These are phyloP conservation scores for Stylonectria norvegica DNA, from an alignment of 2,329 filamentous ascomycete species.

Conservation along the genomic window DNA sequence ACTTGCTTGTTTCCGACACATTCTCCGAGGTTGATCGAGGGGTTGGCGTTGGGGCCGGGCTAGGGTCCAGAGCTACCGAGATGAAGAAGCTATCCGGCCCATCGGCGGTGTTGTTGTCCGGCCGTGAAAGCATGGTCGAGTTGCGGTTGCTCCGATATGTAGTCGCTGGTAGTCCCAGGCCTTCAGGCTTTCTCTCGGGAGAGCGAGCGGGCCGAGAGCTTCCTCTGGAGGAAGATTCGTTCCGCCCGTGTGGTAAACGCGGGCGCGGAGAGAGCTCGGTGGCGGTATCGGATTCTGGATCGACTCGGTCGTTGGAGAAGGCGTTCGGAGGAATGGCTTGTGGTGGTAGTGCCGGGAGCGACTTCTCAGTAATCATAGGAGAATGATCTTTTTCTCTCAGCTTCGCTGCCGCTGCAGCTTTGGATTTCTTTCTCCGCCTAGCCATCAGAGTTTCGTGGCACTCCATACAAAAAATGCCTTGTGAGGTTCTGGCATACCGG, in stretches of 20 bases:
- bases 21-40: conserved; percentile 52
- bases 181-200: conserved; percentile 56
- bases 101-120: conserved; percentile 45
- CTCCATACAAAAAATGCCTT: conserved; percentile 99
- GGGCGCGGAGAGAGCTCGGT: conserved; percentile 67
- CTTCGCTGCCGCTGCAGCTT: conserved; percentile 58
- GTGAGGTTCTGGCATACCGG: conserved; percentile 93
- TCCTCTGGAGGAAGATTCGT: conserved; percentile 54
- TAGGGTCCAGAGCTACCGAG: conserved; percentile 70
- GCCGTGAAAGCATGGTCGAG: conserved; percentile 59
- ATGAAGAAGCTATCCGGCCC: conserved; percentile 71
- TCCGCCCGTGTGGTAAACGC: conserved; percentile 46
- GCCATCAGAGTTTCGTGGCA: conserved; percentile 98
- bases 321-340: conserved; percentile 62
- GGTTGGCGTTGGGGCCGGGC: conserved; percentile 57
- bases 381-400: conserved; percentile 60
- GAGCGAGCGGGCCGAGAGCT: conserved; percentile 52
- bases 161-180: conserved; percentile 67
- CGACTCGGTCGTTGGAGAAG: conserved; percentile 58
- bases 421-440: conserved; percentile 80
- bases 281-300: conserved; percentile 63
- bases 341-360: conserved; percentile 83
- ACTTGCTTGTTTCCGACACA: conserved; percentile 42
- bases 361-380: conserved; percentile 80
- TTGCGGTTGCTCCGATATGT: conserved; percentile 77